A percentile compares a stretch with the other conserved stretches of the same genome.
Evolutionary conservation across 2,329 filamentous ascomycete genomes (phyloP).

Genomic region (Trichoderma citrinoviride): DNA sequence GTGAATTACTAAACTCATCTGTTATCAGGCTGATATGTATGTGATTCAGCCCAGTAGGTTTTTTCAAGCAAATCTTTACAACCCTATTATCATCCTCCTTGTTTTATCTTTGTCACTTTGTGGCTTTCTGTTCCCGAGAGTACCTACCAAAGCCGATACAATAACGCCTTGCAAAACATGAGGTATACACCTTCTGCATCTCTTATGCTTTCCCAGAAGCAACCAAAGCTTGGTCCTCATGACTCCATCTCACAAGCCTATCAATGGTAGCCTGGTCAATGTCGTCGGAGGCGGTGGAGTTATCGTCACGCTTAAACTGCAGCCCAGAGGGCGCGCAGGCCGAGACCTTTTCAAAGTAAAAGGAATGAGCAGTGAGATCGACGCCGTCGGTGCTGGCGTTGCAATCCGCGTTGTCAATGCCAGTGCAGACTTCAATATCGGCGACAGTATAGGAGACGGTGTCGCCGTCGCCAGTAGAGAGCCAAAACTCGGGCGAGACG

Average conservation of each 20-base stretch:
- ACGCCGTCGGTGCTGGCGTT: constrained; percentile 50
- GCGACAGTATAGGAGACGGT: constrained; percentile 38
- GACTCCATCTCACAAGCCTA: constrained; percentile 37
- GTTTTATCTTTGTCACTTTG: neutral
- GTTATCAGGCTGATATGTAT: neutral
- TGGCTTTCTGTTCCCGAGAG: neutral
- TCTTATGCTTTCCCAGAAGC: constrained; percentile 18
- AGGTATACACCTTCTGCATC: neutral
- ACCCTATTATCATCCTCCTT: too few species aligned
- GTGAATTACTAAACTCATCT: neutral
- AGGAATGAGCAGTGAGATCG: constrained; percentile 44
- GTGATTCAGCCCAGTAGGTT: neutral
- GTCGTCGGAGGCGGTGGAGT: constrained; percentile 25
- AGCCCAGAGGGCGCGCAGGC: constrained; percentile 37
- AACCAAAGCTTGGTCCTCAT: constrained; percentile 36
- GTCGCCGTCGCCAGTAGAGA: constrained; percentile 39
- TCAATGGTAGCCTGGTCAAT: constrained; percentile 40
- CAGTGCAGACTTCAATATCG: constrained; percentile 48
- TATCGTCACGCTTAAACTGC: constrained; percentile 29
- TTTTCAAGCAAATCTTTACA: neutral
- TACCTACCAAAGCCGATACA: neutral
- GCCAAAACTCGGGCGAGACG: constrained; percentile 68
- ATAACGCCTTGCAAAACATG: constrained; percentile 1
- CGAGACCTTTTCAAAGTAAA: constrained; percentile 48
- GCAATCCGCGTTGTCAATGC: constrained; percentile 47